These are phyloP conservation scores for Aspergillus texensis DNA, from an alignment of 2,329 filamentous ascomycete genomes.

Conservation along the genomic window DNA sequence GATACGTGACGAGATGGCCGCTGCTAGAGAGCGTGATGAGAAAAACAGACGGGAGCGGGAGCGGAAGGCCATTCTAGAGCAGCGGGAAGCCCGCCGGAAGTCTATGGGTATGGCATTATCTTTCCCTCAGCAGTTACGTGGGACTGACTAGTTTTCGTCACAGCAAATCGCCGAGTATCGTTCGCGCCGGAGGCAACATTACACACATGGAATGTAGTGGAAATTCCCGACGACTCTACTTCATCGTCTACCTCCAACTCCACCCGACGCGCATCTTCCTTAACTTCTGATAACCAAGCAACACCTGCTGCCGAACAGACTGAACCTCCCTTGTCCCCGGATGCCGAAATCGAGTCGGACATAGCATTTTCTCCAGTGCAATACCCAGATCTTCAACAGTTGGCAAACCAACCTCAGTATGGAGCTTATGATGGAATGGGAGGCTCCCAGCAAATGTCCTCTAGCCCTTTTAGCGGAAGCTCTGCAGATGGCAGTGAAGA, in stretches of 20 bases:
- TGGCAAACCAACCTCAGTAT: constrained; percentile 41
- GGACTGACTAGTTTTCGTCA: constrained; percentile 21
- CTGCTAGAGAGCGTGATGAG: constrained; percentile 70
- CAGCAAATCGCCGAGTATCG: constrained; percentile 85
- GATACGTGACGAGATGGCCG: constrained; percentile 58
- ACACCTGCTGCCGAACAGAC: constrained; percentile 50
- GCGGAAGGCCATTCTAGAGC: constrained; percentile 64
- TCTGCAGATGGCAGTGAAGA: constrained; percentile 52
- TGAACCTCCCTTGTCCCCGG: constrained; percentile 64
- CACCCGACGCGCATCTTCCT: constrained; percentile 71
- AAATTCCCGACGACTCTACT: constrained; percentile 84
- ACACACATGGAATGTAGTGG: constrained; percentile 94
- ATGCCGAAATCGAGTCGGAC: constrained; percentile 61
- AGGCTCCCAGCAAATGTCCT: constrained; percentile 70
- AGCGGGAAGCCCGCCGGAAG: constrained; percentile 86
- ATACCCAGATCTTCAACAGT: constrained; percentile 67
- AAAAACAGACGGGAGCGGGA: constrained; percentile 62
- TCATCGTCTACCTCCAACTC: constrained; percentile 73
- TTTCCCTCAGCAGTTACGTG: not conserved
- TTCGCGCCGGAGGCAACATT: constrained; percentile 97
- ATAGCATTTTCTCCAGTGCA: constrained; percentile 64
- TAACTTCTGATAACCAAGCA: constrained; percentile 41
- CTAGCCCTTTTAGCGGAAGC: constrained; percentile 73
- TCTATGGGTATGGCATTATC: constrained; percentile 64
- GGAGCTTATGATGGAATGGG: constrained; percentile 58